Conservation (phyloP, 2,329 filamentous ascomycete species). For the Shiraia sp. region DNA sequence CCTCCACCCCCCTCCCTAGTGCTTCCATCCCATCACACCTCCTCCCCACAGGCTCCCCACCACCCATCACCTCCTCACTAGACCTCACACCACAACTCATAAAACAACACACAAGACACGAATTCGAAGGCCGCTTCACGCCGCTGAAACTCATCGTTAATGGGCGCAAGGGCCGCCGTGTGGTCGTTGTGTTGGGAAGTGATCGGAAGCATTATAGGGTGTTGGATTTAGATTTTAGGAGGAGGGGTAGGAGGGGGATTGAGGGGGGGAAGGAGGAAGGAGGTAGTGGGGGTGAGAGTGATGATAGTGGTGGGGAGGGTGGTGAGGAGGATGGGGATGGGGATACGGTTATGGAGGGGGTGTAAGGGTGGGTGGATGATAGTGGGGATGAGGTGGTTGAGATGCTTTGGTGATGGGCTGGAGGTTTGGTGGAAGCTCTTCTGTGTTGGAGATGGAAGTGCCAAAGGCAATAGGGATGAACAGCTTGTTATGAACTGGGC, state of each 20-base stretch:
- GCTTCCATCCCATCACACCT: background rate
- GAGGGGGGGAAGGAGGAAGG: slow-evolving; percentile 6
- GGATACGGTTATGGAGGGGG: slow-evolving; percentile 22
- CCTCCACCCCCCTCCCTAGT: slow-evolving; percentile 4
- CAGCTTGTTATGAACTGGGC: no score
- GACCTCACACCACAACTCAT: slow-evolving; percentile 11
- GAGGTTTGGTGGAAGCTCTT: no score
- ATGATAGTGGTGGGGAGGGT: slow-evolving; percentile 11
- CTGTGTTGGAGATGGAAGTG: no score
- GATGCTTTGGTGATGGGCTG: no score
- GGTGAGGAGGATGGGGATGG: slow-evolving; percentile 11
- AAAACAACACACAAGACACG: slow-evolving; percentile 46
- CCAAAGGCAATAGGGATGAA: no score
- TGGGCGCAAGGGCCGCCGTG: slow-evolving; percentile 57
- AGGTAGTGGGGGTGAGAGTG: slow-evolving; percentile 11
- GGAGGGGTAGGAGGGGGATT: slow-evolving; percentile 29
- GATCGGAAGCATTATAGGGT: slow-evolving; percentile 59
- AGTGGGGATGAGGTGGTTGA: no score
- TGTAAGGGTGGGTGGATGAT: no score
- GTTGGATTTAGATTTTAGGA: slow-evolving; percentile 55
- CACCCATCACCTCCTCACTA: slow-evolving; percentile 2
- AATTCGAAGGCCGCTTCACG: slow-evolving; percentile 53
- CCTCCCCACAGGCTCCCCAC: slow-evolving; percentile 8
- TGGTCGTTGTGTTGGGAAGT: slow-evolving; percentile 59
- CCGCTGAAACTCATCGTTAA: slow-evolving; percentile 59